Base-by-base conservation (phyloP, 805 yeast species). In the Candida alai region DNA sequence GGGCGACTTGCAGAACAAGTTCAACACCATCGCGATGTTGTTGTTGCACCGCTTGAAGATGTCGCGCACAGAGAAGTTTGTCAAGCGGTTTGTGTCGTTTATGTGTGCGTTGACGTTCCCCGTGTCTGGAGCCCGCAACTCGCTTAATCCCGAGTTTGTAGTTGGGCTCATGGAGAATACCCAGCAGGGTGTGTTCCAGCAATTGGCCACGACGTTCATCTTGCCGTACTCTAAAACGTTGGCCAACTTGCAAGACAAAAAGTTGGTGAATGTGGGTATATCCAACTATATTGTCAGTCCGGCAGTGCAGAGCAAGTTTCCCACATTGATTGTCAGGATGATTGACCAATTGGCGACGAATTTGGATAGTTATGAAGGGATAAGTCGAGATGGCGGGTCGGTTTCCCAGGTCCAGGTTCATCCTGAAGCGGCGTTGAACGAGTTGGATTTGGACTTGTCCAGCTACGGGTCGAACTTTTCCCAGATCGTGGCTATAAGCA, bases 381-480 rank as follows among this genome's bases (percentile, higher is more conserved):
- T 65, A n/a, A n/a, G 42, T 42, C 6, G 47, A 47, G 19, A 32
- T 44, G 29, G 34, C 13, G 41, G 37, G 3, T 3, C 18, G n/a
- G 14, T 24, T 9, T 12, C 17, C 13, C 20, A 22, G 9, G 34
- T 55, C 11, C 34, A 47, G 5, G n/a, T n/a, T n/a, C n/a, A n/a
- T n/a, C n/a, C n/a, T n/a, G n/a, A n/a, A n/a, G 42, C 44, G 25
- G 68, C 65, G 19, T 59, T 65, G 22, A 57, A 56, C 24, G 79
- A 74, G 31, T 49, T 72, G 14, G 82, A 80, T 44, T 48, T 73
- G 19, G 88, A 83, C 34, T 51, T 72, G 17, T 54, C 70, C 2
- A 68, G 93, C 2, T 93, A 89, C 59, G 97, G 97, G 2, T 81
- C 96, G 0, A 77, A 80, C 34, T 93, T 76, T 58, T 84, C 94